phyloP scores from a whole-genome alignment of 148 eudicot species.

The Rhododendron molle region DNA sequence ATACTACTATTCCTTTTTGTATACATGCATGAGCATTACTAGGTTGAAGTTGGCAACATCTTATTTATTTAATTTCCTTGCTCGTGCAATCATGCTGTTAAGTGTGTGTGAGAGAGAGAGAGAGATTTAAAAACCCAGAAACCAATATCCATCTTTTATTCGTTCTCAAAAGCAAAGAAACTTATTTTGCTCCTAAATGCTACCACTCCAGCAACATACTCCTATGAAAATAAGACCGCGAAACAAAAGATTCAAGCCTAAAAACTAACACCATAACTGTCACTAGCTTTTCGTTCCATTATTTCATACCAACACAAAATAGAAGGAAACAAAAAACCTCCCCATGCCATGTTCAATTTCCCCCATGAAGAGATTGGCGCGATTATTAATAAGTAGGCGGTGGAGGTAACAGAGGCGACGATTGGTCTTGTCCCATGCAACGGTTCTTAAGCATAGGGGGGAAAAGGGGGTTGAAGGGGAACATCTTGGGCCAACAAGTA shows the following conservation, averaged over 20 bases:
- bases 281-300: background rate
- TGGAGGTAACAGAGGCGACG: background rate
- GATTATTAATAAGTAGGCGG: background rate
- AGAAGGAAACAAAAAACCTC: background rate
- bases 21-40: no score
- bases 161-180: background rate
- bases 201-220: background rate
- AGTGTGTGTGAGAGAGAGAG: background rate
- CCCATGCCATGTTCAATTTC: background rate
- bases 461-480: background rate
- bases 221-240: background rate
- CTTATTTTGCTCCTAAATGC: background rate
- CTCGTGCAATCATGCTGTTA: background rate
- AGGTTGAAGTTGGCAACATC: no score
- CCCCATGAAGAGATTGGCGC: background rate
- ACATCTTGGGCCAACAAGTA: constrained; percentile 1
- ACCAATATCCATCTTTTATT: background rate
- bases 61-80: background rate
- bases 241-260: background rate
- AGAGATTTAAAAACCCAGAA: background rate
- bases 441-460: background rate
- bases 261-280: background rate
- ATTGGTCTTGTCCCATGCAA: background rate
- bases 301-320: background rate
- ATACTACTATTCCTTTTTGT: no score